Percentiles rank a stretch among this genome's conserved stretches.
These are phyloP conservation scores for Trypanosoma boissoni DNA, from an alignment of 208 protist genomes.

Conservation along the genomic window DNA sequence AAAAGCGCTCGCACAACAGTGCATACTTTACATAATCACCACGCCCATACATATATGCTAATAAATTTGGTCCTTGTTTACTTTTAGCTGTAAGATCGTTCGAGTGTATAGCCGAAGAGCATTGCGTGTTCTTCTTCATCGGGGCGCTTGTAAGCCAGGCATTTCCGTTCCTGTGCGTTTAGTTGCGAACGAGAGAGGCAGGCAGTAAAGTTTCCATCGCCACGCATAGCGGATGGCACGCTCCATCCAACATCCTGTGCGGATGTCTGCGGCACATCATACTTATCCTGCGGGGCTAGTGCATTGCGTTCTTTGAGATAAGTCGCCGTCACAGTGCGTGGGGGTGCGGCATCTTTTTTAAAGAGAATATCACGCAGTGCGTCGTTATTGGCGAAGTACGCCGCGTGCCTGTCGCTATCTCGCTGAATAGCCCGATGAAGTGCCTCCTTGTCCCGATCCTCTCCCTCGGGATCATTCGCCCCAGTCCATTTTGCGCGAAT, in stretches of 20 bases:
- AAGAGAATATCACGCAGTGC: constrained; percentile 47
- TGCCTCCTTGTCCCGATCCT: constrained; percentile 17
- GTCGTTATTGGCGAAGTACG: constrained; percentile 44
- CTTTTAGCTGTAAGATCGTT: constrained; percentile 2
- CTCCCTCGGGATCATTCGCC: constrained; percentile 32
- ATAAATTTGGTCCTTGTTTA: neutral
- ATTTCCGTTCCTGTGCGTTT: neutral
- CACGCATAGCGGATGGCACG: constrained; percentile 10
- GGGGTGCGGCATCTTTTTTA: constrained; percentile 5
- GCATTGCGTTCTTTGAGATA: constrained; percentile 44
- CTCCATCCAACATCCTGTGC: constrained; percentile 57
- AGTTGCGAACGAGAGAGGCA: constrained; percentile 3
- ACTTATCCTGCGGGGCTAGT: constrained; percentile 44
- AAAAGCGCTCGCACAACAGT: too few species aligned
- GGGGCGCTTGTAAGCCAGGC: constrained; percentile 38
- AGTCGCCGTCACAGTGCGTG: constrained; percentile 5
- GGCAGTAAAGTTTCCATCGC: neutral
- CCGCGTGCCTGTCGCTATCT: constrained; percentile 28
- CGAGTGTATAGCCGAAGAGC: constrained; percentile 42
- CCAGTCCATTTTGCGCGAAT: constrained; percentile 35
- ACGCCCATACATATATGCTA: neutral
- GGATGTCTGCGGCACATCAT: constrained; percentile 36
- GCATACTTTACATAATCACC: neutral
- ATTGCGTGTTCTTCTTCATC: constrained; percentile 61
- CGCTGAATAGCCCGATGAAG: constrained; percentile 44